Evolutionary conservation across 2,329 filamentous ascomycete species (phyloP), one percentile per base, ranked within the genome.

Genomic region (Pestalotiopsis sp.): DNA sequence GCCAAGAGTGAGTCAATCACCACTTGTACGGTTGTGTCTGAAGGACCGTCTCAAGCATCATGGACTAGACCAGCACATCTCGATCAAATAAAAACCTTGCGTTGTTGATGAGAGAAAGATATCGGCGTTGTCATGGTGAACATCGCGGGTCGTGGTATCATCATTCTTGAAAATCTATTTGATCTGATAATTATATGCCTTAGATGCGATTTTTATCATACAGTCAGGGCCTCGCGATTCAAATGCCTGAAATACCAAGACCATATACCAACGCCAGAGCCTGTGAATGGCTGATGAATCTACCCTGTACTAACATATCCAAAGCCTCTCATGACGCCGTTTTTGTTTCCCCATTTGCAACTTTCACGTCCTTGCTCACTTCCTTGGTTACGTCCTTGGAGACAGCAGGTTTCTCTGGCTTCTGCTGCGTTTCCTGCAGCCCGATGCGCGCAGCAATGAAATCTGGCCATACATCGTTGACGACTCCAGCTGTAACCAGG

Each of bases 381-480:
- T 52, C 31, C 31, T 36, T 36, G 31, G 31, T 36, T 2, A 36
- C 31, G 1, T 36, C 31, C 31, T 36, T 36, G 31, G 31, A 36
- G 31, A 36, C 31, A 9, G 31, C 31, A 9, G 31, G 6, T 36
- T 9, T 36, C 31, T 36, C 61, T 9, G 61, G 6, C 31, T 66
- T 66, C 20, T 4, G 9, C n/a, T n/a, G 20, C n/a, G 27, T 20
- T 14, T 36, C 31, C 4, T 9, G 11, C 9, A 13, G 20, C 11
- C 23, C 3, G n/a, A 36, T 17, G 38, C 20, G 23, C 11, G 68
- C 38, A 25, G 49, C 38, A 5, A 64, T 31, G 17, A 57, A 65
- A 38, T 17, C 56, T 3, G 68, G 68, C 68, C 68, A 68, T 17
- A 20, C 27, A n/a, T 70, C 68, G 17, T 65, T 58, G 27, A 68